These are phyloP conservation scores for Skeletonema costatum DNA, from an alignment of 108 stramenopile species.

Conservation along the genomic window DNA sequence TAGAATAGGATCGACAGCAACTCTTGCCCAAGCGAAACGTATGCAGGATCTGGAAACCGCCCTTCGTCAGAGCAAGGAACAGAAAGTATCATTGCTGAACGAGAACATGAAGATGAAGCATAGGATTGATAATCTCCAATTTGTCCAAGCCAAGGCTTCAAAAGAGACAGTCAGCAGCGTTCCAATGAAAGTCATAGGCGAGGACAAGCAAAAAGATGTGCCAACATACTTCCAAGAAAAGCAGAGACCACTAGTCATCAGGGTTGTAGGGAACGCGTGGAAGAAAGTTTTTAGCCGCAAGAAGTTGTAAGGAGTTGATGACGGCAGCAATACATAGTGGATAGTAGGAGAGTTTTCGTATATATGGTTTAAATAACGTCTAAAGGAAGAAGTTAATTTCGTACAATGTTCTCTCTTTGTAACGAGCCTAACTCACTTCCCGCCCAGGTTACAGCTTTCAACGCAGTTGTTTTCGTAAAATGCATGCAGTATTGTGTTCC, in stretches of 20 bases:
- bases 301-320: background rate
- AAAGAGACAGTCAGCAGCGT: background rate
- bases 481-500: too few relatives aligned
- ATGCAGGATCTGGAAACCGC: slow-evolving; percentile 29
- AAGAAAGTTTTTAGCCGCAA: slow-evolving; percentile 29
- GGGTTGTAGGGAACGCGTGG: slow-evolving; percentile 30
- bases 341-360: background rate
- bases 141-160: slow-evolving; percentile 3
- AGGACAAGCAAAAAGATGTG: slow-evolving; percentile 10
- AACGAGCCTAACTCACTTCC: too few relatives aligned
- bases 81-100: slow-evolving; percentile 40
- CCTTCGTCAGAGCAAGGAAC: slow-evolving; percentile 32
- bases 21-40: background rate
- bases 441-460: too few relatives aligned
- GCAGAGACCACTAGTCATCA: slow-evolving; percentile 17
- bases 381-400: too few relatives aligned
- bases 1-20: background rate
- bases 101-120: slow-evolving; percentile 44
- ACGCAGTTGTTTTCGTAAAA: too few relatives aligned
- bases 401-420: too few relatives aligned
- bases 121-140: slow-evolving; percentile 24
- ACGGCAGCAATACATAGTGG: background rate
- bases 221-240: slow-evolving; percentile 44
- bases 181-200: slow-evolving; percentile 3
- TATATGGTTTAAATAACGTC: background rate